phyloP scores from a whole-genome alignment of 768 basidiomycete species.

The Amanita polypyramis region DNA sequence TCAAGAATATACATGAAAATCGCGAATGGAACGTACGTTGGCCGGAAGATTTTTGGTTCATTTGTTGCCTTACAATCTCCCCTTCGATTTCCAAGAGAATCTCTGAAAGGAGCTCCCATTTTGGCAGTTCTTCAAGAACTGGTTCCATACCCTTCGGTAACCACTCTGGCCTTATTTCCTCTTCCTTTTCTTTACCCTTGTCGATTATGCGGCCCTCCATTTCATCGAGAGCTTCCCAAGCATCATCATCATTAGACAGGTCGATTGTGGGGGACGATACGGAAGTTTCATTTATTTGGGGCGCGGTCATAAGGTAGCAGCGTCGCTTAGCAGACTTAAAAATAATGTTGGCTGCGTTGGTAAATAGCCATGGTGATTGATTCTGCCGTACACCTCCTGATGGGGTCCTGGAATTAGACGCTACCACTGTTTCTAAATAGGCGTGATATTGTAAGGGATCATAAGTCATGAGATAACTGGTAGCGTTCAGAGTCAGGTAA shows the following conservation, averaged over 20 bases:
- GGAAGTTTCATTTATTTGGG: constrained; percentile 15
- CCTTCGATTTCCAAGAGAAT: constrained; percentile 85
- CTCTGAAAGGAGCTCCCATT: constrained; percentile 84
- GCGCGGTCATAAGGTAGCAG: constrained; percentile 51
- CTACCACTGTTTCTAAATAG: constrained; percentile 82
- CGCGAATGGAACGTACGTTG: constrained; percentile 12
- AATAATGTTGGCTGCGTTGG: constrained; percentile 82
- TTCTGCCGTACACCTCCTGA: constrained; percentile 51
- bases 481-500: neutral
- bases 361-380: constrained; percentile 84
- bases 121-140: constrained; percentile 88
- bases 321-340: constrained; percentile 71
- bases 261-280: constrained; percentile 21
- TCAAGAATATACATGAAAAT: neutral
- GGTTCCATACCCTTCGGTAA: constrained; percentile 73
- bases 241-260: constrained; percentile 55
- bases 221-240: constrained; percentile 65
- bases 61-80: constrained; percentile 61
- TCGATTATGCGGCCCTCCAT: constrained; percentile 27
- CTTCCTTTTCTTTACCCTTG: constrained; percentile 16
- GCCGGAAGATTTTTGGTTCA: constrained; percentile 18
- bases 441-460: constrained; percentile 86
- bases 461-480: constrained; percentile 78
- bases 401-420: constrained; percentile 35
- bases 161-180: constrained; percentile 37